Evolutionary conservation across 2,329 filamentous ascomycete genomes (phyloP).

Genomic region (Knufia petricola): DNA sequence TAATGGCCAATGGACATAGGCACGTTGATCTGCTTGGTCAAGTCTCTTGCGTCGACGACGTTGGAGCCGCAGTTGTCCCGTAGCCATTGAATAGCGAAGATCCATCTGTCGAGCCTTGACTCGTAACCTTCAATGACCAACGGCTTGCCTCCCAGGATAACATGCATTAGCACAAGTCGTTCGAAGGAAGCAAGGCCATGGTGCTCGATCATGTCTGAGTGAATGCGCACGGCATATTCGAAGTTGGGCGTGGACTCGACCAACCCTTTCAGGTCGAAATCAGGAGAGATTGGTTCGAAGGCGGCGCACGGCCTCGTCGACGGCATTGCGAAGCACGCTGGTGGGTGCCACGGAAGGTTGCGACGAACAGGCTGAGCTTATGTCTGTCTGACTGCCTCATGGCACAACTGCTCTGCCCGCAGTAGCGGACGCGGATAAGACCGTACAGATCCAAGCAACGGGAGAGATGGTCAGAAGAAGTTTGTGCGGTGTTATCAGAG

Average conservation of each 20-base stretch:
- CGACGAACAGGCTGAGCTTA: neutral
- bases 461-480: too few relatives aligned
- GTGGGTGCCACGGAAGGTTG: neutral
- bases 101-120: slow-evolving; percentile 58
- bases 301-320: slow-evolving; percentile 71
- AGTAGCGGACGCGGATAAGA: too few relatives aligned
- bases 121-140: slow-evolving; percentile 88
- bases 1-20: slow-evolving; percentile 86
- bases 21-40: slow-evolving; percentile 61
- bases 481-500: too few relatives aligned
- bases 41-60: slow-evolving; percentile 76
- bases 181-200: slow-evolving; percentile 74
- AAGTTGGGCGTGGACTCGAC: slow-evolving; percentile 77
- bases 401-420: too few relatives aligned
- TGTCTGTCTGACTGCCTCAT: neutral
- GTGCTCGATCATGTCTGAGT: slow-evolving; percentile 64
- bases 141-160: slow-evolving; percentile 75
- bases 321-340: slow-evolving; percentile 51
- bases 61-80: slow-evolving; percentile 69
- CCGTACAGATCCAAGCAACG: too few relatives aligned
- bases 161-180: slow-evolving; percentile 71
- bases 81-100: slow-evolving; percentile 76
- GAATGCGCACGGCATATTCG: slow-evolving; percentile 73
- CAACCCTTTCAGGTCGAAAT: slow-evolving; percentile 65
- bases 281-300: slow-evolving; percentile 82